Conservation (phyloP, 768 basidiomycete species). For the Mycena indigotica region DNA sequence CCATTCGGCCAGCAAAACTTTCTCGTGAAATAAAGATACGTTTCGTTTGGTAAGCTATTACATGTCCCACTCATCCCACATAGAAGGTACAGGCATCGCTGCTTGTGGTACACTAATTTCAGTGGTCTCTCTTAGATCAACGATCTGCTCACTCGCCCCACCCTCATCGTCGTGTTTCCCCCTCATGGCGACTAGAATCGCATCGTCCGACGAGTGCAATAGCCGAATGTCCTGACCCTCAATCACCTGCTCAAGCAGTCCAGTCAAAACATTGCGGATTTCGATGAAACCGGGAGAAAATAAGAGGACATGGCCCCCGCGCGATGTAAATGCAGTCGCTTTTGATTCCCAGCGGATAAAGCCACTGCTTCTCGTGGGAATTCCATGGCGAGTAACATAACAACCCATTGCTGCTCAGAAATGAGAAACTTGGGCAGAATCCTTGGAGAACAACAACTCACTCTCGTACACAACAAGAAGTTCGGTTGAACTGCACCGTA, state of each 20-base stretch:
- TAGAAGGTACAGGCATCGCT: conserved; percentile 32
- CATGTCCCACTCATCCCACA: conserved; percentile 84
- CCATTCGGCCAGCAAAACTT: neutral
- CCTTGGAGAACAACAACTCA: conserved; percentile 33
- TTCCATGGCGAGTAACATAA: conserved; percentile 72
- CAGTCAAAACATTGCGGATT: conserved; percentile 63
- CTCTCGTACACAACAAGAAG: conserved; percentile 77
- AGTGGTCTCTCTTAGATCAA: conserved; percentile 70
- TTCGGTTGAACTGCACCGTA: conserved; percentile 56
- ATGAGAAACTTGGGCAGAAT: neutral
- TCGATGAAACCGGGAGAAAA: conserved; percentile 79
- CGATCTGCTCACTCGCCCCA: conserved; percentile 62
- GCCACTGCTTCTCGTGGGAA: conserved; percentile 58
- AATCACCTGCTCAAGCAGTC: conserved; percentile 80
- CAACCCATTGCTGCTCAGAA: conserved; percentile 65
- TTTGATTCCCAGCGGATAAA: conserved; percentile 82
- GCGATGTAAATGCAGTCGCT: conserved; percentile 61
- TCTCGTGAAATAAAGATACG: neutral
- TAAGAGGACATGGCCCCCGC: conserved; percentile 66
- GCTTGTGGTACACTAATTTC: conserved; percentile 47
- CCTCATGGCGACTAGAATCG: conserved; percentile 65
- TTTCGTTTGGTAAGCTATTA: conserved; percentile 16
- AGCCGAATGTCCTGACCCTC: conserved; percentile 72
- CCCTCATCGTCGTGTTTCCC: conserved; percentile 59
- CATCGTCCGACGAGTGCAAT: conserved; percentile 52